phyloP scores from a whole-genome alignment of 2,329 filamentous ascomycete species.

The Claviceps sp. region DNA sequence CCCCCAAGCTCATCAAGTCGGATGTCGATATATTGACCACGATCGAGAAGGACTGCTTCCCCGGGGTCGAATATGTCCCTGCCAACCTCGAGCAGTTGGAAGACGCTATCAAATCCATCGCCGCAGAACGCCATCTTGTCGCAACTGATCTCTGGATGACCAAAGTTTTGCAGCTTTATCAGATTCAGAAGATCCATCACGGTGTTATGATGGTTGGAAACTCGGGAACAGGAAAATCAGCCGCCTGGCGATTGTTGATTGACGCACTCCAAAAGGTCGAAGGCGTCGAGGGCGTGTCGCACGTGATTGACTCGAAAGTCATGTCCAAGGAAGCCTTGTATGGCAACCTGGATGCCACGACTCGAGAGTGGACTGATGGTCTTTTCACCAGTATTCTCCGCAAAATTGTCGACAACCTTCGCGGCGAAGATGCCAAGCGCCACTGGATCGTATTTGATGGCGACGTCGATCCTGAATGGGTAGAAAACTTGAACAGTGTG shows the following conservation, averaged over 20 bases:
- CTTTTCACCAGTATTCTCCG: constrained; percentile 94
- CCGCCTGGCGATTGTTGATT: constrained; percentile 84
- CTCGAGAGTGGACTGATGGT: constrained; percentile 96
- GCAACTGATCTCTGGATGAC: constrained; percentile 94
- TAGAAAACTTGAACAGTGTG: constrained; percentile 98
- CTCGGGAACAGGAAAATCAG: constrained; percentile 94
- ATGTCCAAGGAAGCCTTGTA: constrained; percentile 99
- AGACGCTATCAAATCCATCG: constrained; percentile 68
- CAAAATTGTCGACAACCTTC: constrained; percentile 97
- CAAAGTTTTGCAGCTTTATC: constrained; percentile 91
- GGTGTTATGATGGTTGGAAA: constrained; percentile 99
- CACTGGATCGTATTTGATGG: constrained; percentile 99
- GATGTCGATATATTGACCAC: constrained; percentile 80
- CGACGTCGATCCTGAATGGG: constrained; percentile 98
- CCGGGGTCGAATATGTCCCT: constrained; percentile 82
- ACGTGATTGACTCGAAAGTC: constrained; percentile 98
- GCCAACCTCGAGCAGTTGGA: constrained; percentile 73
- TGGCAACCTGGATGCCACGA: constrained; percentile 89
- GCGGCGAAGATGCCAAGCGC: constrained; percentile 89
- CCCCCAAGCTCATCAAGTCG: constrained; percentile 84
- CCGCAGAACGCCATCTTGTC: constrained; percentile 73
- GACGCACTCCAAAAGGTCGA: constrained; percentile 87
- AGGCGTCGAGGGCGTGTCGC: constrained; percentile 81
- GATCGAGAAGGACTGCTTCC: constrained; percentile 80
- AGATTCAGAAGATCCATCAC: constrained; percentile 95